A percentile compares a stretch with the other conserved stretches of the same genome.
Evolutionary conservation across 257 asterid genomes (phyloP).

Genomic region (Solanum tacnaense): DNA sequence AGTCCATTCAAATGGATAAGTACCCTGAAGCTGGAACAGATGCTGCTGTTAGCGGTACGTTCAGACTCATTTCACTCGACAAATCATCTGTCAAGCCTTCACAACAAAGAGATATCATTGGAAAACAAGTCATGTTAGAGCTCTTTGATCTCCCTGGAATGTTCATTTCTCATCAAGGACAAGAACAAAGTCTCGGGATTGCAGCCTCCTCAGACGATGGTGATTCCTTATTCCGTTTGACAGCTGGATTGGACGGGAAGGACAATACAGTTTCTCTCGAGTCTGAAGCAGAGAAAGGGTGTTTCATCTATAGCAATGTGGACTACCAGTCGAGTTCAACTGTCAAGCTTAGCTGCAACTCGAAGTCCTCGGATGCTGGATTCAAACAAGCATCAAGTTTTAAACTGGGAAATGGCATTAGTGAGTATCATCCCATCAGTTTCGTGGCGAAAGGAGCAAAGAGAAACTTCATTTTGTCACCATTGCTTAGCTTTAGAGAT

Average conservation of each 20-base stretch:
- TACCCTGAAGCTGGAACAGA: conserved; percentile 52
- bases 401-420: conserved; percentile 33
- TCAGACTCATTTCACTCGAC: conserved; percentile 32
- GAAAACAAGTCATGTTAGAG: conserved; percentile 46
- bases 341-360: conserved; percentile 37
- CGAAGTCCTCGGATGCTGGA: conserved; percentile 14
- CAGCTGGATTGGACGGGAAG: conserved; percentile 31
- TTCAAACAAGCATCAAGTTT: conserved; percentile 51
- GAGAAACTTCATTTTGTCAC: conserved; percentile 49
- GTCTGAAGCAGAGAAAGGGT: conserved; percentile 30
- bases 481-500: conserved; percentile 65
- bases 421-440: conserved; percentile 69
- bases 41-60: conserved; percentile 41
- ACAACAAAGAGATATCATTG: conserved; percentile 22
- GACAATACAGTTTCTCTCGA: conserved; percentile 38
- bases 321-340: conserved; percentile 9
- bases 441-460: conserved; percentile 59
- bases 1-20: conserved; percentile 30
- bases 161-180: conserved; percentile 43
- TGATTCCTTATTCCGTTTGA: conserved; percentile 27
- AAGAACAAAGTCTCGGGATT: conserved; percentile 27
- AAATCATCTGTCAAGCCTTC: conserved; percentile 3
- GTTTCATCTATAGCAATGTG: conserved; percentile 29
- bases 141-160: conserved; percentile 59
- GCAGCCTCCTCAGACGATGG: conserved; percentile 6